Base-by-base conservation (phyloP, 1,139 yeast genomes). In the Blastobotrys arbuscula region DNA sequence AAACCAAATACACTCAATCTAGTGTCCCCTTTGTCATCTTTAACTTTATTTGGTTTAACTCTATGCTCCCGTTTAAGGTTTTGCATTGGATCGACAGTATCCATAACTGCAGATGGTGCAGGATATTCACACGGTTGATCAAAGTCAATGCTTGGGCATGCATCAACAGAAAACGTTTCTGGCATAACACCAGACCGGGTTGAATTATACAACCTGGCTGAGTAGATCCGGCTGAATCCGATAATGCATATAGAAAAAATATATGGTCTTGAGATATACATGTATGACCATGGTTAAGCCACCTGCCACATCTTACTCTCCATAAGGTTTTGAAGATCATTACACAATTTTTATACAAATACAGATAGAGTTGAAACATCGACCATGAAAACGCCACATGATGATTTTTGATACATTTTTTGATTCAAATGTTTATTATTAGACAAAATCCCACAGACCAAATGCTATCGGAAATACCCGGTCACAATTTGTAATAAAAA, bases 141-240 rank as follows among this genome's bases (percentile, higher is more conserved):
- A 19, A 50, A 50, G 24, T 44, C 48, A 24, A 39, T 49, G 1
- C 59, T 56, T 4, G 65, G 63, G 51, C 76, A 72, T 16, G 64
- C 62, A 44, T 70, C 71, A 33, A 71, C 69, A 33, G 55, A 55
- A 33, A 75, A 55, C 24, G 60, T 59, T 50, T 73, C 77, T 1
- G 81, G 79, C 72, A 75, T 71, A 33, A 73, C 62, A 2, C 78
- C 63, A 23, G 57, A 67, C 68, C 68, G 52, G 55, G 67, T 56
- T 61, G 72, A 67, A 47, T 76, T 69, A 60, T 81, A 82, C n/a
- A n/a, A n/a, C n/a, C n/a, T n/a, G n/a, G n/a, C n/a, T n/a, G n/a
- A n/a, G n/a, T n/a, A n/a, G n/a, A n/a, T n/a, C n/a, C n/a, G n/a
- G n/a, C 35, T 18, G n/a, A 31, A 13, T 7, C 35, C 35, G 35